Base-by-base conservation (phyloP, 331 rosid species). In the Rhamnella rubrinervis region DNA sequence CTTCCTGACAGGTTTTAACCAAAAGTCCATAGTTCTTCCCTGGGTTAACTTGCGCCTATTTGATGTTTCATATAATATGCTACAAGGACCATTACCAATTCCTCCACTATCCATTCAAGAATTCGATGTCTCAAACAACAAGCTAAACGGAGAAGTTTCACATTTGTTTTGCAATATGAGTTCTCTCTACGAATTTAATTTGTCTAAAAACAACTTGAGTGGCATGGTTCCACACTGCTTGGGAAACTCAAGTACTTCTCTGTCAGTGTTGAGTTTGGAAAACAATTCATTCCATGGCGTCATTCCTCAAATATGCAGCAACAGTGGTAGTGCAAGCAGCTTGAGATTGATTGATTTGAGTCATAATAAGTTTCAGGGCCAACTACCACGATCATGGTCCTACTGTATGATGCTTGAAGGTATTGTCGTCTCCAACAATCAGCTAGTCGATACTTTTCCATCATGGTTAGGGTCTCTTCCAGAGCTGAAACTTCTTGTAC, bases 1-100 rank as follows among this genome's bases (percentile, higher is more conserved):
- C n/a, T 59, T 26, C 31, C 11, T 77, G 13, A 70, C 63, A 1
- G 59, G 72, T 2, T 72, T 77, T 18, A 62, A 71, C 9, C 55
- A 19, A 15, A 12, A 2, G 5, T 35, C 37, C 14, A 2, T 7
- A 5, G 6, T 37, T 3, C 53, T 63, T 18, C 67, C 19, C 0
- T 63, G 67, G 53, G 55, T 63, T 21, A 63, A 63, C 0, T 5
- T 63, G 5, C 1, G 2, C 3, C 0, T 0, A 3, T 63, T 63
- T 7, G 4, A 41, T 40, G 17, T 63, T 62, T 0, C 52, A 40
- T 10, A 1, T 26, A 63, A 61, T 5, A 16, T 35, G 21, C 3
- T 61, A 5, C 49, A 11, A 31, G 49, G 47, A 8, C 4, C 11
- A 15, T 8, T 37, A n/a, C 49, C 49, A 1, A 7, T 61, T 13